Evolutionary conservation across 208 protist species (phyloP).

Genomic region (Crithidia sp.): DNA sequence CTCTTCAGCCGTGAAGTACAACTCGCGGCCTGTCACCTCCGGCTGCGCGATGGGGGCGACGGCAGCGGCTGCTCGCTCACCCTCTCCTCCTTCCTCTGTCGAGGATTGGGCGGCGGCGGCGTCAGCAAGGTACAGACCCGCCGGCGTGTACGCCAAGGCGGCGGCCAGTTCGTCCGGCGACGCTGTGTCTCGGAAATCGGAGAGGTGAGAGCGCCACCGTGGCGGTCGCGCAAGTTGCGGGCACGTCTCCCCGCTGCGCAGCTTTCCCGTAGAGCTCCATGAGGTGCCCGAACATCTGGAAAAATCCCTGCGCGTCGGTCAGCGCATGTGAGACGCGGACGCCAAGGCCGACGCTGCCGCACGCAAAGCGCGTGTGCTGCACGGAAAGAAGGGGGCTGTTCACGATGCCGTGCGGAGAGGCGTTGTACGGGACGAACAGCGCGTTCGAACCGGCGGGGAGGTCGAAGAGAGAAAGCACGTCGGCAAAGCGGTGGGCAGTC

Average conservation of each 20-base stretch:
- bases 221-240: not conserved
- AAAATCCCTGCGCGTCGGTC: slow-evolving; percentile 31
- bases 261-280: slow-evolving; percentile 20
- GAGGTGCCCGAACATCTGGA: slow-evolving; percentile 21
- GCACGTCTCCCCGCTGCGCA: not conserved
- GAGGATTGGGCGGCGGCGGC: no score
- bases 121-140: not conserved
- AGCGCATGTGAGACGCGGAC: slow-evolving; percentile 36
- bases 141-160: slow-evolving; percentile 8
- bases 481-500: not conserved
- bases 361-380: slow-evolving; percentile 44
- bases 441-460: slow-evolving; percentile 33
- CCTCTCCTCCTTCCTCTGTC: not conserved
- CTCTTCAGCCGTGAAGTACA: slow-evolving; percentile 32
- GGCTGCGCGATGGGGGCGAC: not conserved
- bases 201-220: slow-evolving; percentile 13
- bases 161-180: not conserved
- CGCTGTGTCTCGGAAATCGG: slow-evolving; percentile 1
- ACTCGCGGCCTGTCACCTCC: slow-evolving; percentile 18
- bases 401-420: slow-evolving; percentile 3
- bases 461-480: slow-evolving; percentile 28
- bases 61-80: not conserved
- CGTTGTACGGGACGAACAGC: slow-evolving; percentile 29
- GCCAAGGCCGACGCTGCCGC: slow-evolving; percentile 30
- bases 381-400: slow-evolving; percentile 19